Base-by-base conservation (phyloP, 2,329 filamentous ascomycete genomes). In the Endoconidiophora laricicola region DNA sequence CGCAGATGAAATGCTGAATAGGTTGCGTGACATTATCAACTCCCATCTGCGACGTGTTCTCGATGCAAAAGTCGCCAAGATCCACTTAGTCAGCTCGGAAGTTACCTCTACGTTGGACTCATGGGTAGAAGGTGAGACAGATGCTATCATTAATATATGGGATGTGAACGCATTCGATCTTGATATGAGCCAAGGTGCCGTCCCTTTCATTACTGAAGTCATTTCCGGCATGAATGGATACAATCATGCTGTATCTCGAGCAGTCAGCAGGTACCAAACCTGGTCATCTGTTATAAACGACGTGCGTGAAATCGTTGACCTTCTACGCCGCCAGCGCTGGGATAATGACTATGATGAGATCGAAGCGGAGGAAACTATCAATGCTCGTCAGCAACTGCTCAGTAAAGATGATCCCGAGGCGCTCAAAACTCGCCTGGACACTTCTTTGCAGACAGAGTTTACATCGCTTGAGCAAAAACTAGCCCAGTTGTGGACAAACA, bases 231-330 rank as follows among this genome's bases (percentile, higher is more conserved):
- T 85, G 6, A 76, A 88, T 57, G 88, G 90, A 4, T 76, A 80
- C 46, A 82, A 81, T 58, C 71, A 79, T 52, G 69, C 76, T 9
- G 74, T 90, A 0, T 76, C 76, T 36, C 68, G 67, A 48, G 75
- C 81, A 0, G 68, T 80, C 1, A 67, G 72, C 10, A 69, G 72
- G 43, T 91, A 91, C 59, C 71, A 78, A 52, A 71, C 72, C 1
- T 95, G 88, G 87, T 74, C 78, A 43, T 69, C 70, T n/a, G 74
- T 81, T 4, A 75, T 93, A n/a, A 74, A 81, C 53, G 76, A 79
- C 48, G 74, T 83, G 12, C 72, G 72, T 41, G 67, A 69, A 16
- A 69, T 81, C 3, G 73, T 87, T 6, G 76, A 78, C 39, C 70
- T 76, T 52, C 72, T 91, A 57, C 75, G 70, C 54, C 73, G 74